Conservation (phyloP, 768 basidiomycete genomes). For the Ramaria sp. region DNA sequence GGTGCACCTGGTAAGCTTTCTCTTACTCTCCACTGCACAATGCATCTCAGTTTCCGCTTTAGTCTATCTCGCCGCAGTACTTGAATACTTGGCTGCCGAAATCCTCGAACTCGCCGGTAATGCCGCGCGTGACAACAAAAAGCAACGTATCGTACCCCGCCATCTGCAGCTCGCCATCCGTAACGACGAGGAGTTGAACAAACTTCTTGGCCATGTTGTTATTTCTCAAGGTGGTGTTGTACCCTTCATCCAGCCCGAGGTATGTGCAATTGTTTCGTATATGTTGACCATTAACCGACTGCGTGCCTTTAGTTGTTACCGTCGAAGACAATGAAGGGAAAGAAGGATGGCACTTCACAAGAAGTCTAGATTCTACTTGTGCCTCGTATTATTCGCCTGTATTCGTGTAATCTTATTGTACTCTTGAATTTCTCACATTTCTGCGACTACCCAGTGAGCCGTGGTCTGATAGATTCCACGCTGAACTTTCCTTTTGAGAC, state of each 20-base stretch:
- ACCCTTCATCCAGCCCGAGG: constrained; percentile 63
- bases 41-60: neutral
- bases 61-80: constrained; percentile 89
- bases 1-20: constrained; percentile 62
- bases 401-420: neutral
- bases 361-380: constrained; percentile 27
- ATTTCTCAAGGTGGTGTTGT: constrained; percentile 95
- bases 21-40: neutral
- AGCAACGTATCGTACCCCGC: constrained; percentile 92
- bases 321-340: constrained; percentile 39
- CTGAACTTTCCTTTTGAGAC: no score
- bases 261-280: constrained; percentile 12
- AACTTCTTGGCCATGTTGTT: constrained; percentile 68
- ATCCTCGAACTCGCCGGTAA: constrained; percentile 91
- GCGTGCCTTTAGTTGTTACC: constrained; percentile 28
- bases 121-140: constrained; percentile 85
- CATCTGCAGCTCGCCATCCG: constrained; percentile 92
- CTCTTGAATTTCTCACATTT: neutral
- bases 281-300: neutral
- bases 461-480: no score
- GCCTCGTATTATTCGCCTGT: no score
- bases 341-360: constrained; percentile 39
- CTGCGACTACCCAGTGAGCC: no score
- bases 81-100: constrained; percentile 88
- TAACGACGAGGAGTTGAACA: constrained; percentile 84